These are phyloP conservation scores for Leccinum uliginosum DNA, from an alignment of 768 basidiomycete genomes.

Conservation along the genomic window DNA sequence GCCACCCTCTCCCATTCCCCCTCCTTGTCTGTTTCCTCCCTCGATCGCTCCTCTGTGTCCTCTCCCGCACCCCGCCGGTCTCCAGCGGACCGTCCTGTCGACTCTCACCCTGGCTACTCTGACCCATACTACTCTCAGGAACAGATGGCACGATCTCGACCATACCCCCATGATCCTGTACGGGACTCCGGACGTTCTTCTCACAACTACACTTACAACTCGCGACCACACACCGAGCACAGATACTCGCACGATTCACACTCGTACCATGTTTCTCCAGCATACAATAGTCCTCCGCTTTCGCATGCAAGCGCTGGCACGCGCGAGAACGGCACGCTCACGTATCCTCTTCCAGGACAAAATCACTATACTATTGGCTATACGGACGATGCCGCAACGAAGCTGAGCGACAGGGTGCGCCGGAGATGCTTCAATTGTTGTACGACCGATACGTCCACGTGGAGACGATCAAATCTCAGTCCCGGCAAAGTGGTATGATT, in stretches of 20 bases:
- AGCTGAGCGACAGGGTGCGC: conserved; percentile 72
- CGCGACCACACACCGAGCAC: conserved; percentile 26
- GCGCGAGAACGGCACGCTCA: conserved; percentile 26
- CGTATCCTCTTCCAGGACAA: conserved; percentile 38
- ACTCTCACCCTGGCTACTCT: conserved; percentile 29
- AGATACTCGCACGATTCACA: conserved; percentile 33
- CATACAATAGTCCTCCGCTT: conserved; percentile 26
- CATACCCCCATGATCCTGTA: conserved; percentile 32
- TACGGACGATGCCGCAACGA: conserved; percentile 79
- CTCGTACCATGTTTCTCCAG: conserved; percentile 26
- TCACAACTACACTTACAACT: conserved; percentile 33
- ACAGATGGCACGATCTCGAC: conserved; percentile 29
- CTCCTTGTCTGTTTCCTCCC: conserved; percentile 53
- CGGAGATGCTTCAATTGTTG: conserved; percentile 81
- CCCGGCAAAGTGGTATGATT: conserved; percentile 69
- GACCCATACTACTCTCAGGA: conserved; percentile 40
- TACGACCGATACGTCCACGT: conserved; percentile 80
- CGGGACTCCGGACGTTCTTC: conserved; percentile 29
- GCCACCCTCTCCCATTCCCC: conserved; percentile 56
- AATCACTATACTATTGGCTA: conserved; percentile 39
- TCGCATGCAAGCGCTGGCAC: conserved; percentile 20
- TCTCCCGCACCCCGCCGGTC: conserved; percentile 52
- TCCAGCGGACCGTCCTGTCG: conserved; percentile 30
- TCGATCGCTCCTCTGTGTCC: conserved; percentile 57
- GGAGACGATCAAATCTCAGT: conserved; percentile 71